Evolutionary conservation across 306 rosid species (phyloP), one percentile per base, ranked within the genome.

Genomic region (Malus fusca): DNA sequence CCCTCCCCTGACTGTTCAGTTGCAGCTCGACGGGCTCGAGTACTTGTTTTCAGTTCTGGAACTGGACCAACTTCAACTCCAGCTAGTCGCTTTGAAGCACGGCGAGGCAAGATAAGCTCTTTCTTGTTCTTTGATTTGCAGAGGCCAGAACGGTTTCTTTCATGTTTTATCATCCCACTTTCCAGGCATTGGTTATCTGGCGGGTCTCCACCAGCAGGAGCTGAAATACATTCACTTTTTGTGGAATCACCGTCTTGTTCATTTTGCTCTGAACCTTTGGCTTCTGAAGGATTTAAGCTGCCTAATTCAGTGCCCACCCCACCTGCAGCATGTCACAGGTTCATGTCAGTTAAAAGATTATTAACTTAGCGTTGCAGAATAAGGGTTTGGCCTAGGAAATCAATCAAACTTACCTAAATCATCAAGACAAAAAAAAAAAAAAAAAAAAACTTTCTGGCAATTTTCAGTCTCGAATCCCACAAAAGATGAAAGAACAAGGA

Each of bases 51-150:
- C 66, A 87, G 86, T 75, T 88, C 93, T 37, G 83, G 90, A 40
- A 81, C 66, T 3, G 89, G 86, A 78, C 83, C 99, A 79, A 79
- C 77, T 80, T 87, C 82, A 79, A 90, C 85, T 67, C 96, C 97
- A 82, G 99, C 97, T 75, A 95, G 85, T 77, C 99, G 93, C 84
- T 92, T 95, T 42, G 99, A 95, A 67, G 88, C 80, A 55, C 99
- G 97, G 3, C 92, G 87, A 61, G 96, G 97, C 79, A 91, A 64
- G 75, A 76, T 84, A 53, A 74, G 46, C 59, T 82, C 90, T 74
- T 84, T 88, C 77, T 80, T 83, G 61, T 73, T 83, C 75, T 79
- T 85, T 64, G 74, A 53, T 61, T 73, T 87, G 75, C 73, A 43
- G 74, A 52, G 65, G 46, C 51, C 71, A 51, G 75, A 74, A 66